Base-by-base conservation (phyloP, 257 asterid genomes). In the Echium plantagineum region DNA sequence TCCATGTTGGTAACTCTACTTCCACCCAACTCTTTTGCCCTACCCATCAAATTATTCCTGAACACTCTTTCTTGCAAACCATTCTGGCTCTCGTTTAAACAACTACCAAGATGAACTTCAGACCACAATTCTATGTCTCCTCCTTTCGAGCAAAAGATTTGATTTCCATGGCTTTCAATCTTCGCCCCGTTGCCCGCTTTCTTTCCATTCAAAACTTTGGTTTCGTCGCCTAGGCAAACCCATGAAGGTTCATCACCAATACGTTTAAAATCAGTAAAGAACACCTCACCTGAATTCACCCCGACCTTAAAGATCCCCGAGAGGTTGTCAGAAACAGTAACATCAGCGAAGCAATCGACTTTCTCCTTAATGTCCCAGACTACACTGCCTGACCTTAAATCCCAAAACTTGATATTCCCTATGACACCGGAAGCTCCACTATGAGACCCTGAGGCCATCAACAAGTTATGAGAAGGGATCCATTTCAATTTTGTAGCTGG, bases 391-490 rank as follows among this genome's bases (percentile, higher is more conserved):
- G 94, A 78, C 66, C 97, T 83, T 35, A 85, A 63, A 69, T 93
- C 99, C 95, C 94, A 93, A 60, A 89, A 86, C 65, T 67, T 84
- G 60, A 93, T 83, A 59, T 81, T 83, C 19, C 99, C 99, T 0
- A 59, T 57, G 2, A 93, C 95, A 52, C 99, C 97, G 13, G 87
- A 78, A 4, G 94, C 89, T 5, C 96, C 96, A 42, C 97, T 77
- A 68, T 93, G 99, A 21, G 96, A 86, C 18, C 99, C 99, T 0
- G 95, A 78, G 46, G 97, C 97, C 97, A 93, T 89, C 69, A 93
- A 74, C 79, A 93, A 68, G 65, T 84, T 93, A 61, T 82, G 94
- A 59, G 75, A 66, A 0, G 90, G 52, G 35, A 86, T 62, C 98
- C 98, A 93, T 46, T 71, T 81, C 24, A 93, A 46, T 70, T 89